Conservation (phyloP, 2,329 filamentous ascomycete genomes). For the Ophiocordyceps camponoti-leonardi region DNA sequence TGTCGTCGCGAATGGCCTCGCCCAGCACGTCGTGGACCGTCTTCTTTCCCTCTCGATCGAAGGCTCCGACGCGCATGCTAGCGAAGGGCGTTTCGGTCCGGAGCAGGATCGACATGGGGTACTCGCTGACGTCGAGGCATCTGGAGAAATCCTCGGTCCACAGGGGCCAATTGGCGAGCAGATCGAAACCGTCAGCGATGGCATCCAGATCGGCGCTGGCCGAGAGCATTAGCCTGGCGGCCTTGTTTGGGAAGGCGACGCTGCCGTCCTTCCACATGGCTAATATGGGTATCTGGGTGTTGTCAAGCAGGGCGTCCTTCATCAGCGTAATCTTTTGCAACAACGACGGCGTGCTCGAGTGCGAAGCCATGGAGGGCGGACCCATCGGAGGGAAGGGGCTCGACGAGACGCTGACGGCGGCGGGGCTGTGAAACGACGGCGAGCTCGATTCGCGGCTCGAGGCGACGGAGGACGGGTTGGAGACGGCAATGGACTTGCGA, state of each 20-base stretch:
- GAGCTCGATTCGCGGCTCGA: constrained; percentile 31
- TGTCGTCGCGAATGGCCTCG: constrained; percentile 48
- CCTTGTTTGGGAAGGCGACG: constrained; percentile 56
- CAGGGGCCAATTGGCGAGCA: constrained; percentile 41
- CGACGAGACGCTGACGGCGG: constrained; percentile 31
- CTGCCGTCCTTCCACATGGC: constrained; percentile 71
- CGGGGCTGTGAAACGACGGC: constrained; percentile 32
- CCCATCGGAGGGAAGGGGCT: constrained; percentile 50
- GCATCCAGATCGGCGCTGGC: constrained; percentile 21
- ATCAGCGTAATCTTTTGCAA: constrained; percentile 58
- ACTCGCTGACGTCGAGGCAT: constrained; percentile 38
- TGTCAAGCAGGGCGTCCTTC: constrained; percentile 64
- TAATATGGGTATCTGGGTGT: constrained; percentile 55
- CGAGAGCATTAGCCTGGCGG: constrained; percentile 35
- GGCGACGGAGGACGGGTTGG: constrained; percentile 27
- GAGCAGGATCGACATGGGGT: constrained; percentile 49
- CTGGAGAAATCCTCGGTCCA: constrained; percentile 51
- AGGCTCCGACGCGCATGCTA: constrained; percentile 44
- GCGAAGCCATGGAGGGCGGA: constrained; percentile 37
- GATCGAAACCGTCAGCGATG: constrained; percentile 30
- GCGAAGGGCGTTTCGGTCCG: constrained; percentile 42
- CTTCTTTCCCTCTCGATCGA: constrained; percentile 31
- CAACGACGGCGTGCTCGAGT: constrained; percentile 43
- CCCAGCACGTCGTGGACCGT: constrained; percentile 49
- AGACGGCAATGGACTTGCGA: constrained; percentile 23